These are phyloP conservation scores for Ophiosphaerella herpotricha DNA, from an alignment of 2,329 filamentous ascomycete genomes.

Conservation along the genomic window DNA sequence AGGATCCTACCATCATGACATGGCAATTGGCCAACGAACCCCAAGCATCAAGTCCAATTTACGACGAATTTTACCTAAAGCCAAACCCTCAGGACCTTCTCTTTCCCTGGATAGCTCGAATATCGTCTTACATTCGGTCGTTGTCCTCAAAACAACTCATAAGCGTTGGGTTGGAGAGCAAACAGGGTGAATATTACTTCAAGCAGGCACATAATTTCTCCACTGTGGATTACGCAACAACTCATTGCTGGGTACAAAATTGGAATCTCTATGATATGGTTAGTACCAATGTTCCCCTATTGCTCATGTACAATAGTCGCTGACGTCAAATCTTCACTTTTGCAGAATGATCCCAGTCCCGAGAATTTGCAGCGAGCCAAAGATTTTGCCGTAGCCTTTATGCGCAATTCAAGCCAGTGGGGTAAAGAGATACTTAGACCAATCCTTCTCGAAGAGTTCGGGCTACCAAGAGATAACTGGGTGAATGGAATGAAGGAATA, in stretches of 20 bases:
- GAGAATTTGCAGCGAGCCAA: conserved; percentile 41
- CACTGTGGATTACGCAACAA: conserved; percentile 46
- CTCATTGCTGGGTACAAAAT: conserved; percentile 49
- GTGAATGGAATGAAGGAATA: conserved; percentile 44
- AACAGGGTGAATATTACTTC: conserved; percentile 48
- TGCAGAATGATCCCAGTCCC: conserved; percentile 31
- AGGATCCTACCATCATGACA: conserved; percentile 48
- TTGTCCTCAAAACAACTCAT: conserved; percentile 45
- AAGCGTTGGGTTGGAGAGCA: conserved; percentile 46
- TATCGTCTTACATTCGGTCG: conserved; percentile 43
- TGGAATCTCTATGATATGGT: conserved; percentile 29
- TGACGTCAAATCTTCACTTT: neutral
- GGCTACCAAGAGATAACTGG: conserved; percentile 50
- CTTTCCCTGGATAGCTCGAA: conserved; percentile 45
- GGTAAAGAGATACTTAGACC: conserved; percentile 46
- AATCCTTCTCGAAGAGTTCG: conserved; percentile 47
- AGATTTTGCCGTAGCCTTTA: conserved; percentile 41
- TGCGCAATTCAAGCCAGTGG: conserved; percentile 43
- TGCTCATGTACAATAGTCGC: neutral
- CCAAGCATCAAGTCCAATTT: conserved; percentile 35
- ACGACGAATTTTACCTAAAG: conserved; percentile 19
- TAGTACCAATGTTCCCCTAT: neutral
- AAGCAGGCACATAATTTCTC: conserved; percentile 44
- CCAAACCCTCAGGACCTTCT: conserved; percentile 40
- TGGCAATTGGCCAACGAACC: conserved; percentile 50